Evolutionary conservation across 2,329 filamentous ascomycete species (phyloP).

Genomic region (Xylaria sp.): DNA sequence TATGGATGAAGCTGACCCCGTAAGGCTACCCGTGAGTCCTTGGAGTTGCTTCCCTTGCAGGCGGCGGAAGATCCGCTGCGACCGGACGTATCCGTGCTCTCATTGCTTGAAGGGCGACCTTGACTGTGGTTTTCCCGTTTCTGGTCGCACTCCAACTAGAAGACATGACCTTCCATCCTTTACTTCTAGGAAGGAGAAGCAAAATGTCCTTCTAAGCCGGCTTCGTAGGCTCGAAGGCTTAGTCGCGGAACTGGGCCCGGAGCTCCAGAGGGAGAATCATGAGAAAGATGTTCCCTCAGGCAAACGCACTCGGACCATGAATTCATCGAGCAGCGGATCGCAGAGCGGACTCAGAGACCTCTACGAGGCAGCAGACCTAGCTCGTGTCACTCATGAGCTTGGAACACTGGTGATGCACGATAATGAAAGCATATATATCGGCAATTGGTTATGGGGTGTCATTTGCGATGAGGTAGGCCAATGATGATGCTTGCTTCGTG

Average conservation of each 20-base stretch:
- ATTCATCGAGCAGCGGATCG: neutral
- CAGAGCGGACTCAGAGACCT: neutral
- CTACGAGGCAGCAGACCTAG: neutral
- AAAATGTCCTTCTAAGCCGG: slow-evolving; percentile 19
- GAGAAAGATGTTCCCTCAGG: neutral
- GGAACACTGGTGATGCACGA: slow-evolving; percentile 16
- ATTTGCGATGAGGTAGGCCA: slow-evolving; percentile 21
- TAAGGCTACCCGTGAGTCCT: slow-evolving; percentile 18
- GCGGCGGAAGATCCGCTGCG: slow-evolving; percentile 19
- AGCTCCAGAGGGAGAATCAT: neutral
- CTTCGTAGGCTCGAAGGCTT: slow-evolving; percentile 24
- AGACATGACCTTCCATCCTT: slow-evolving; percentile 25
- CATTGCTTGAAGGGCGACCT: slow-evolving; percentile 21
- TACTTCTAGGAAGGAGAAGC: slow-evolving; percentile 10
- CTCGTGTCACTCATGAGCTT: slow-evolving; percentile 20
- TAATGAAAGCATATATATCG: slow-evolving; percentile 25
- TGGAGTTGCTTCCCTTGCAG: slow-evolving; percentile 26
- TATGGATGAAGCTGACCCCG: neutral
- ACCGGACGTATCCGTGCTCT: slow-evolving; percentile 15
- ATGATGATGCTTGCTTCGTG: neutral
- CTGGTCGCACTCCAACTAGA: slow-evolving; percentile 26
- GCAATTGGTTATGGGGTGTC: slow-evolving; percentile 26
- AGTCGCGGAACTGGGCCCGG: slow-evolving; percentile 10
- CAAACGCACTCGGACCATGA: neutral
- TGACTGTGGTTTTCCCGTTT: slow-evolving; percentile 20